A percentile compares a stretch with the other conserved stretches of the same genome.
Conservation (phyloP, 2,329 filamentous ascomycete species). For the Erysiphe pulchra region DNA sequence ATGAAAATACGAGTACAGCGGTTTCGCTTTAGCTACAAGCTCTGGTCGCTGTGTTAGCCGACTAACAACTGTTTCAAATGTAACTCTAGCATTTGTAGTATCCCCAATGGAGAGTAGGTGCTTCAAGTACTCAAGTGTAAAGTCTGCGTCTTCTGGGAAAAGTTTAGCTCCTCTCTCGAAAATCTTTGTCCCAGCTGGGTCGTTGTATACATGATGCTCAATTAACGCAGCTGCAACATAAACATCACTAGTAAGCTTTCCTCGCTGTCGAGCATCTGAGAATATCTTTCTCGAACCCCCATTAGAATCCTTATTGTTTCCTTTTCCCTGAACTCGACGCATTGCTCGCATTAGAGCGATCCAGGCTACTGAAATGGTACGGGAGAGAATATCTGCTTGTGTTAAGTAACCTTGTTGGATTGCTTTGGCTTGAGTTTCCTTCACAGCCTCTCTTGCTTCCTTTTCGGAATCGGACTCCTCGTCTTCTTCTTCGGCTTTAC, state of each 20-base stretch:
- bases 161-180: conserved; percentile 84
- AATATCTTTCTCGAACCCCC: conserved; percentile 67
- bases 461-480: conserved; percentile 15
- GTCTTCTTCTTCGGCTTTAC: conserved; percentile 25
- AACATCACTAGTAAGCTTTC: conserved; percentile 76
- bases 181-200: conserved; percentile 76
- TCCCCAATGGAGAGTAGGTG: conserved; percentile 83
- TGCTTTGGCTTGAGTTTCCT: conserved; percentile 32
- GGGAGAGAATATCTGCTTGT: conserved; percentile 52
- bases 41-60: conserved; percentile 56
- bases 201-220: conserved; percentile 90
- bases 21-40: conserved; percentile 47
- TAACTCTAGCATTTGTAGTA: conserved; percentile 78
- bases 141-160: conserved; percentile 80
- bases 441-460: conserved; percentile 19
- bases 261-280: conserved; percentile 62
- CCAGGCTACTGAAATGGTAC: conserved; percentile 81
- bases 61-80: conserved; percentile 85
- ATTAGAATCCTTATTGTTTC: conserved; percentile 18
- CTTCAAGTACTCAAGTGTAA: conserved; percentile 88
- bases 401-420: conserved; percentile 41
- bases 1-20: conserved; percentile 78
- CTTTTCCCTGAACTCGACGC: conserved; percentile 77
- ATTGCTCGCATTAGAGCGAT: conserved; percentile 84
- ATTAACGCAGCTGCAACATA: conserved; percentile 85